Evolutionary conservation across 1,284 basidiomycete species (phyloP).

Genomic region (Meira nashicola): DNA sequence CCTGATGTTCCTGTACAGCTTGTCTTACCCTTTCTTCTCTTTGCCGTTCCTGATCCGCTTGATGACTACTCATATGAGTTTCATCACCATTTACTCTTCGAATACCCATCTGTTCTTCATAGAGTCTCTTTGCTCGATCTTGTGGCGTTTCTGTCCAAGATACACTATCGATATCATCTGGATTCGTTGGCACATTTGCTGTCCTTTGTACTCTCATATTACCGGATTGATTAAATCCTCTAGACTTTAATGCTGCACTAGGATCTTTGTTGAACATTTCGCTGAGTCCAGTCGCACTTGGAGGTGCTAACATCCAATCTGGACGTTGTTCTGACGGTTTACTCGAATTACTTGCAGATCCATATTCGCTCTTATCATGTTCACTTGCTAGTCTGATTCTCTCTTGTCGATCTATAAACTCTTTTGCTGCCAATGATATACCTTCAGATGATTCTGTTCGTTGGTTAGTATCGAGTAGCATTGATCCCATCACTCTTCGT

Average conservation of each 20-base stretch:
- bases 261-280: slow-evolving; percentile 8
- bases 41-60: background rate
- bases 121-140: slow-evolving; percentile 13
- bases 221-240: slow-evolving; percentile 10
- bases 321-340: background rate
- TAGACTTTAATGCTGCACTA: slow-evolving; percentile 3
- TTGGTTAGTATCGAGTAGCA: background rate
- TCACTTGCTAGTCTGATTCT: slow-evolving; percentile 1
- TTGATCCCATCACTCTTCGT: slow-evolving; percentile 3
- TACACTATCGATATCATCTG: slow-evolving; percentile 3
- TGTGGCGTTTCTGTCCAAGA: slow-evolving; percentile 18
- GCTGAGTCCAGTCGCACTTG: slow-evolving; percentile 1
- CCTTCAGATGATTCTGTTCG: background rate
- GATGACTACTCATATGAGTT: background rate
- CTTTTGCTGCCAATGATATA: slow-evolving; percentile 1
- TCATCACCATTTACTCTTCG: background rate
- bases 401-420: slow-evolving; percentile 11
- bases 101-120: slow-evolving; percentile 16
- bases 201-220: slow-evolving; percentile 8
- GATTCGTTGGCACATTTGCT: slow-evolving; percentile 3
- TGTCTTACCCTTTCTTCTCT: slow-evolving; percentile 8
- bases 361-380: background rate
- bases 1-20: background rate
- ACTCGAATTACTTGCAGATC: background rate
- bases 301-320: slow-evolving; percentile 18